A percentile compares a stretch with the other conserved stretches of the same genome.
Conservation (phyloP, 2,329 filamentous ascomycete species). For the Alternaria atra region DNA sequence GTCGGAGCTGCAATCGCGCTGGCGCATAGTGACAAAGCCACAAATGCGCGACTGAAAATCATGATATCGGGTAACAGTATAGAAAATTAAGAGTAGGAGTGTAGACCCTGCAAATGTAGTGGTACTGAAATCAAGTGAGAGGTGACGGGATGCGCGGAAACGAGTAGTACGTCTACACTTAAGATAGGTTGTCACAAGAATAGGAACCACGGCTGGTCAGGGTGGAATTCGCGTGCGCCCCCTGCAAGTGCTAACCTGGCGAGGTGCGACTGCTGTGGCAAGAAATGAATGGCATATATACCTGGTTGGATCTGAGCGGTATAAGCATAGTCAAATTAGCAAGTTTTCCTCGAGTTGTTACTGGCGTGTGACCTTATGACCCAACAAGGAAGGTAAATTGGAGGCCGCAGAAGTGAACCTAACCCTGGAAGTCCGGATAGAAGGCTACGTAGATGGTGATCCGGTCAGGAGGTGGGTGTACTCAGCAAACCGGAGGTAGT, state of each 20-base stretch:
- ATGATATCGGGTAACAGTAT: slow-evolving; percentile 29
- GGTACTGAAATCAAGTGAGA: slow-evolving; percentile 18
- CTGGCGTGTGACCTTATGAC: slow-evolving; percentile 8
- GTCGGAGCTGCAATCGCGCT: slow-evolving; percentile 38
- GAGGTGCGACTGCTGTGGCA: slow-evolving; percentile 8
- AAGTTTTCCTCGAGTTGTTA: slow-evolving; percentile 10
- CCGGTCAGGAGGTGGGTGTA: neutral
- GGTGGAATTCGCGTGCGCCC: neutral
- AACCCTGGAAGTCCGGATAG: neutral
- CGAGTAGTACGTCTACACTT: slow-evolving; percentile 14
- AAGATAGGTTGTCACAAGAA: neutral
- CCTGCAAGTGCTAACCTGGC: slow-evolving; percentile 17
- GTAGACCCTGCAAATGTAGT: slow-evolving; percentile 15
- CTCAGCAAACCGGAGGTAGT: neutral
- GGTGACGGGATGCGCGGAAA: slow-evolving; percentile 12
- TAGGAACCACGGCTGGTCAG: slow-evolving; percentile 10
- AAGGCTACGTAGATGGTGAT: neutral
- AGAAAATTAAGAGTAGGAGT: slow-evolving; percentile 15
- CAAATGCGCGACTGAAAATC: slow-evolving; percentile 35
- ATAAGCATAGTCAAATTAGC: slow-evolving; percentile 13
- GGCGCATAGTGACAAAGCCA: slow-evolving; percentile 34
- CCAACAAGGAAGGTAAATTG: slow-evolving; percentile 3
- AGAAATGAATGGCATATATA: slow-evolving; percentile 9
- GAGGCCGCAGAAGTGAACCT: neutral
- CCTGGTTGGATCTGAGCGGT: slow-evolving; percentile 15